Evolutionary conservation across 805 yeast species (phyloP), one percentile per base, ranked within the genome.

Genomic region (Suhomyces kilbournensis): DNA sequence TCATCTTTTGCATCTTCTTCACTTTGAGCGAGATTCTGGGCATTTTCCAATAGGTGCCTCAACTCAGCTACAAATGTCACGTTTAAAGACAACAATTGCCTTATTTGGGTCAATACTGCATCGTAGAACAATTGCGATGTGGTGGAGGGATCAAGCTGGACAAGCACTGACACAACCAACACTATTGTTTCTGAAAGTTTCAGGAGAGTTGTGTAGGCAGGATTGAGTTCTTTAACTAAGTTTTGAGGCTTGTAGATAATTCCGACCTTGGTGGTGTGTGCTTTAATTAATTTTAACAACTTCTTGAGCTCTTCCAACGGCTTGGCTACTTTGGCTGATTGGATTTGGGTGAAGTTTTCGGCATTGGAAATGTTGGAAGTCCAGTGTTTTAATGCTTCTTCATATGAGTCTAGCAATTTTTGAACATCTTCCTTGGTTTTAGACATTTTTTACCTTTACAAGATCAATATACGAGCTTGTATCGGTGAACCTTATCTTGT

Each of bases 261-360:
- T 1, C 91, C 92, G 5, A 88, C 72, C 64, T 89, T 89, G 2
- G 96, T 90, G 2, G 86, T 76, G 63, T 88, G 91, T 1, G 96
- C 91, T 65, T 78, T 84, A 7, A 86, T 73, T 39, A 90, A 70
- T 52, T 79, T 75, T 17, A 82, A 65, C 6, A 88, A 61, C 63
- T 90, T 90, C 4, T 62, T 66, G 14, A 88, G 60, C 59, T 90
- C 96, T 5, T 68, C 71, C 7, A 82, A 57, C 3, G 89, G 86
- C 6, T 71, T 58, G 6, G 62, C 69, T 2, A 83, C 73, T 23
- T 53, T 54, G 12, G 77, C 66, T 14, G 72, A 47, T 50, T 62
- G 55, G 51, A 67, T 56, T 47, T 61, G 48, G 14, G 63, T 57
- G 28, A 54, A 51, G 8, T 47, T 48, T 48, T 47, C 19, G 3